phyloP scores from a whole-genome alignment of 2,329 filamentous ascomycete genomes.

The Aspergillus brasiliensis region DNA sequence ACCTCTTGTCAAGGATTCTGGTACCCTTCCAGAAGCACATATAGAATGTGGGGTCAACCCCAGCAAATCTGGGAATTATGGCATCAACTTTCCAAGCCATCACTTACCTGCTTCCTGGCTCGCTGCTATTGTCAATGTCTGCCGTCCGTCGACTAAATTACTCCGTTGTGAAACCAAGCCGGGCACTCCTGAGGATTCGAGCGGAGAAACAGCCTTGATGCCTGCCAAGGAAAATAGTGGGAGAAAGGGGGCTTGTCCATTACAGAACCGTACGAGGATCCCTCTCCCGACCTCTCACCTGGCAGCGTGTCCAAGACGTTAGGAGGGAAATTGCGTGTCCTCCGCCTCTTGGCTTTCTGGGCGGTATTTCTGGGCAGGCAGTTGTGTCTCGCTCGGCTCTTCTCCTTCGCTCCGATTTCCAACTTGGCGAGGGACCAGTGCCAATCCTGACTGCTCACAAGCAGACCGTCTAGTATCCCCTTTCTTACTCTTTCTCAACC shows the following conservation, averaged over 20 bases:
- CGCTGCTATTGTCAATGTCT: constrained; percentile 1
- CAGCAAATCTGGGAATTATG: background rate
- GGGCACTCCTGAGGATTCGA: constrained; percentile 12
- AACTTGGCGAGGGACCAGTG: background rate
- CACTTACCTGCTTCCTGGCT: background rate
- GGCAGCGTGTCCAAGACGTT: no score
- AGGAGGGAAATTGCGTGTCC: background rate
- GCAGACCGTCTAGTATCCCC: background rate
- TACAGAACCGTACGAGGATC: background rate
- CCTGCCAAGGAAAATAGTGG: constrained; percentile 19
- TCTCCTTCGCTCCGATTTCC: background rate
- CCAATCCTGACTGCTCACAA: background rate
- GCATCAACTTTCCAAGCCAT: background rate
- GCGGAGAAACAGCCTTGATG: constrained; percentile 11
- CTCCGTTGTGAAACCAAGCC: constrained; percentile 12
- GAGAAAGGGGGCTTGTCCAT: background rate
- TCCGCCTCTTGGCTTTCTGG: constrained; percentile 8
- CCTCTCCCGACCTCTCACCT: background rate
- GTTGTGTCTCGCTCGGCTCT: background rate
- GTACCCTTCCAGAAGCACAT: background rate
- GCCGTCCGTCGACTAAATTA: background rate
- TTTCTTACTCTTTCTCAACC: background rate
- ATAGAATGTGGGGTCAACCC: background rate
- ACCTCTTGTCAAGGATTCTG: background rate
- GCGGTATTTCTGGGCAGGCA: background rate